These are phyloP conservation scores for Setomelanomma holmii DNA, from an alignment of 2,329 filamentous ascomycete genomes.

Conservation along the genomic window DNA sequence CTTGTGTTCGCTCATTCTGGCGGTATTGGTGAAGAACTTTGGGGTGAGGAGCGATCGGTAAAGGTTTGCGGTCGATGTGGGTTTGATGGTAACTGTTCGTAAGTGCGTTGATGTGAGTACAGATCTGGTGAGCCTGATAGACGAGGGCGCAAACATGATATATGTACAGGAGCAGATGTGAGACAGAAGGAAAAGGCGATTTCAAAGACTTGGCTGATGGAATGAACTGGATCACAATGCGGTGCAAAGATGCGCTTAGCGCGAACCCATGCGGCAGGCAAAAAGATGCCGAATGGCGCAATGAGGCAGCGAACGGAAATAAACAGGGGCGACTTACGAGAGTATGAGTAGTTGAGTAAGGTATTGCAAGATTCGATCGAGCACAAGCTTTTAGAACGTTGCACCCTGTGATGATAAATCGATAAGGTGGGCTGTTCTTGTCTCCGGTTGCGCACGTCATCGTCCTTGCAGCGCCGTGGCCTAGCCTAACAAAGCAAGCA, in stretches of 20 bases:
- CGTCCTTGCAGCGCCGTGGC: background rate
- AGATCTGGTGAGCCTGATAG: constrained; percentile 48
- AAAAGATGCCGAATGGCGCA: constrained; percentile 14
- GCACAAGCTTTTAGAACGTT: constrained; percentile 15
- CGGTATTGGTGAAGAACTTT: constrained; percentile 51
- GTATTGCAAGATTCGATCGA: constrained; percentile 21
- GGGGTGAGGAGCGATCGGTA: constrained; percentile 45
- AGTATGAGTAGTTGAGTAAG: constrained; percentile 13
- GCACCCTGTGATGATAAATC: constrained; percentile 32
- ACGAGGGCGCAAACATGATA: constrained; percentile 50
- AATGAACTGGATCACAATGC: constrained; percentile 45
- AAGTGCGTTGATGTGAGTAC: constrained; percentile 52
- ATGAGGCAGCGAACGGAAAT: constrained; percentile 6
- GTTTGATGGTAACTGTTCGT: constrained; percentile 41
- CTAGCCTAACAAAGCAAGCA: constrained; percentile 16
- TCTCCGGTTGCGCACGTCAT: constrained; percentile 6
- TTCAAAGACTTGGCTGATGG: constrained; percentile 45
- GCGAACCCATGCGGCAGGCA: constrained; percentile 31
- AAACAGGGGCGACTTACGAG: constrained; percentile 33
- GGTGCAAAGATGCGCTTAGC: constrained; percentile 28
- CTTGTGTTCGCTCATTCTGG: constrained; percentile 51
- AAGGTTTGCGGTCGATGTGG: constrained; percentile 36
- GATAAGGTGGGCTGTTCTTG: background rate
- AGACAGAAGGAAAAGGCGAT: constrained; percentile 33
- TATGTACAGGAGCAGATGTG: constrained; percentile 35